phyloP scores from a whole-genome alignment of 768 basidiomycete species.

The Lactifluus echinatus region DNA sequence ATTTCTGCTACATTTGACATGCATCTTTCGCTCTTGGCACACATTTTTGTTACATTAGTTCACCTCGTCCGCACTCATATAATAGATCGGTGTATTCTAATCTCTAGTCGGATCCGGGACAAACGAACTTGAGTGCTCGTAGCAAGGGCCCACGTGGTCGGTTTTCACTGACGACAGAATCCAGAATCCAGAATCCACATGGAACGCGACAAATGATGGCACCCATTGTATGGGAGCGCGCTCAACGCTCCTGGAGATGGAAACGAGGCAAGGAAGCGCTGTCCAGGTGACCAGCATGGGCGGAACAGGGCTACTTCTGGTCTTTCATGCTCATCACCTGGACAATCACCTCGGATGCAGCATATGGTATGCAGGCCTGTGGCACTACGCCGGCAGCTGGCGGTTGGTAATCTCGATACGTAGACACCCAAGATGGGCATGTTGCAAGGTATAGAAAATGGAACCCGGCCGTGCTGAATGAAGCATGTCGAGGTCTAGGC shows the following conservation, averaged over 20 bases:
- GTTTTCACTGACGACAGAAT: background rate
- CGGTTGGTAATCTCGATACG: background rate
- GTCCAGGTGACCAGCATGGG: background rate
- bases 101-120: constrained; percentile 1
- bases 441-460: too few species aligned
- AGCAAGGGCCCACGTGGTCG: background rate
- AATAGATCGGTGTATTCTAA: constrained; percentile 20
- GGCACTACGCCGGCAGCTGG: background rate
- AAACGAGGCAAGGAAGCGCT: background rate
- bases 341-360: background rate
- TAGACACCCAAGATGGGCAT: background rate
- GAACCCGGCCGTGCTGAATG: too few species aligned
- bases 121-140: background rate
- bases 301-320: background rate
- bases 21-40: constrained; percentile 18
- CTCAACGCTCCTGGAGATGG: background rate
- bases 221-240: background rate
- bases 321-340: background rate
- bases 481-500: background rate
- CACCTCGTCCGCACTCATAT: constrained; percentile 14
- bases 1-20: constrained; percentile 20
- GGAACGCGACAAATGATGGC: background rate
- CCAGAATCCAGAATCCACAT: background rate
- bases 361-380: background rate
- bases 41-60: constrained; percentile 19